These are phyloP conservation scores for Gymnopilus dilepis DNA, from an alignment of 768 basidiomycete genomes.

Conservation along the genomic window DNA sequence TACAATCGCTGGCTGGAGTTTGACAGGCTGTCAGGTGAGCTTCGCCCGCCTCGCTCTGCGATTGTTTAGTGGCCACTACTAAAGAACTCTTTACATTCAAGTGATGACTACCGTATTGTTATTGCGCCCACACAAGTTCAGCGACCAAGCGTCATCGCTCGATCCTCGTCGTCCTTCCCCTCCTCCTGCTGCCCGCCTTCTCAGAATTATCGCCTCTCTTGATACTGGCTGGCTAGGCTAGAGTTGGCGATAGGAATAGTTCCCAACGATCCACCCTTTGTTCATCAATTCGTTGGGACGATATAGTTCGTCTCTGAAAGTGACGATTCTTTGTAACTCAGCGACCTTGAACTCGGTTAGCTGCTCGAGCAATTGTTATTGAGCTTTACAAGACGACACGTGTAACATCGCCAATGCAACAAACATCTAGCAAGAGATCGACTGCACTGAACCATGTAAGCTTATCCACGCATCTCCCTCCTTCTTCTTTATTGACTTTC, in stretches of 20 bases:
- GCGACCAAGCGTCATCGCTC: neutral
- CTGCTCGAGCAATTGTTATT: neutral
- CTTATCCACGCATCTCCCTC: no score
- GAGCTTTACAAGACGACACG: neutral
- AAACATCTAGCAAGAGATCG: neutral
- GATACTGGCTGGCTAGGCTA: constrained; percentile 22
- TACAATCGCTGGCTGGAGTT: no score
- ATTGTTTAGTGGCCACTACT: constrained; percentile 15
- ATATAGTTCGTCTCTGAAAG: neutral
- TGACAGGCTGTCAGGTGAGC: neutral
- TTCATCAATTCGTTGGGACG: constrained; percentile 9
- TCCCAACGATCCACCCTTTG: constrained; percentile 6
- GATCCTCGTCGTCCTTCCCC: neutral
- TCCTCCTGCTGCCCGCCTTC: neutral
- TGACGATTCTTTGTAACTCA: neutral
- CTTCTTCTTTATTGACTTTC: no score
- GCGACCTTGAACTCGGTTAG: constrained; percentile 6
- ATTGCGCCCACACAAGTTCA: neutral
- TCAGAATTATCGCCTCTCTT: constrained; percentile 17
- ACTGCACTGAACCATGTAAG: constrained; percentile 1
- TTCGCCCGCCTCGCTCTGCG: neutral
- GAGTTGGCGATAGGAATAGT: constrained; percentile 24
- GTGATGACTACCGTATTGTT: neutral
- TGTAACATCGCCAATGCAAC: neutral
- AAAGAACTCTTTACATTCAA: constrained; percentile 2